phyloP scores from a whole-genome alignment of 306 rosid genomes.

The Vicia villosa region DNA sequence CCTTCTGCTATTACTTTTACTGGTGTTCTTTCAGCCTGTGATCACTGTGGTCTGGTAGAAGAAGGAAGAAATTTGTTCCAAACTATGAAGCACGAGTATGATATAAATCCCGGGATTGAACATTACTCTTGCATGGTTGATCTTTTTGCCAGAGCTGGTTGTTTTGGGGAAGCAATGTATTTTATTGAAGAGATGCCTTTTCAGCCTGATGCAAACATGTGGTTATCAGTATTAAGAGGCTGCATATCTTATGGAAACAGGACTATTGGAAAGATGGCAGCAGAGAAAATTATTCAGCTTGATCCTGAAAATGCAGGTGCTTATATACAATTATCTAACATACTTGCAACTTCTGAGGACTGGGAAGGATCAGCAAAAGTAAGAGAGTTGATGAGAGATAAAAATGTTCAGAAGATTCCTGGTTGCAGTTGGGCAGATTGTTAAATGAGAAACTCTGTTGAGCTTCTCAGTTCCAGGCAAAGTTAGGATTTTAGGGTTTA shows the following conservation, averaged over 20 bases:
- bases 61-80: conserved; percentile 68
- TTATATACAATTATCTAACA: conserved; percentile 70
- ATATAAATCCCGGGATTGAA: conserved; percentile 59
- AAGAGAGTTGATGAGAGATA: conserved; percentile 58
- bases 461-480: not conserved
- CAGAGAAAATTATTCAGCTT: conserved; percentile 59
- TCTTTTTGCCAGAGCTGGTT: conserved; percentile 71
- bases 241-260: conserved; percentile 62
- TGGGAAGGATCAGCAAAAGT: conserved; percentile 77
- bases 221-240: conserved; percentile 72
- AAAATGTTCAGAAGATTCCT: conserved; percentile 51
- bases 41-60: conserved; percentile 72
- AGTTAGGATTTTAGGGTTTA: not conserved
- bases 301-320: conserved; percentile 69
- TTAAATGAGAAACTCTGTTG: conserved; percentile 33
- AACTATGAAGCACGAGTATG: conserved; percentile 52
- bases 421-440: conserved; percentile 75
- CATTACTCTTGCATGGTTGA: conserved; percentile 76
- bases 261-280: conserved; percentile 58
- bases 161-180: conserved; percentile 59
- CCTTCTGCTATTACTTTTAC: conserved; percentile 70
- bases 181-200: conserved; percentile 64
- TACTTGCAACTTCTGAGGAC: conserved; percentile 63
- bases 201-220: conserved; percentile 64
- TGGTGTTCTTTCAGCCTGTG: conserved; percentile 71